A percentile compares a stretch with the other conserved stretches of the same genome.
Conservation (phyloP, 441 rosid genomes). For the Mallotus japonicus region DNA sequence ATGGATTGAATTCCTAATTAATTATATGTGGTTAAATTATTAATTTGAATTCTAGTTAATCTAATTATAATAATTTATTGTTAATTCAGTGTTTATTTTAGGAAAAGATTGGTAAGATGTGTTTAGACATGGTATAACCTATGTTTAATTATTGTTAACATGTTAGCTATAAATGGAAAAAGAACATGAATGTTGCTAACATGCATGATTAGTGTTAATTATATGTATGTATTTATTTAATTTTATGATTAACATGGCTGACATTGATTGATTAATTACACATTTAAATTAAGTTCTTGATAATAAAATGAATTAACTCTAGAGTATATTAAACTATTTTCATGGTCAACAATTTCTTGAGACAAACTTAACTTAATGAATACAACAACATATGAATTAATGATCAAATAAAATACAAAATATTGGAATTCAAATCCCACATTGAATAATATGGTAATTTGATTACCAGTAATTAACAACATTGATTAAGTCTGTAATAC, state of each 20-base stretch:
- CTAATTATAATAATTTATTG: background rate
- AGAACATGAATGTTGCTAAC: slow-evolving; percentile 3
- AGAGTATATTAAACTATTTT: background rate
- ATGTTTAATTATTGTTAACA: background rate
- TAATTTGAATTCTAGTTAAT: background rate
- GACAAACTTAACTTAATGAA: background rate
- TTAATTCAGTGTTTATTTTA: background rate
- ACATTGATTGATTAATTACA: background rate
- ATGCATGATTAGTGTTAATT: background rate
- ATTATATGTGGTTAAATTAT: background rate
- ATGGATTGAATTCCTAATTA: background rate
- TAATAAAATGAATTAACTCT: background rate
- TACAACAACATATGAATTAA: background rate
- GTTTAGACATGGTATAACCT: background rate
- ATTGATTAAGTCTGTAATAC: background rate
- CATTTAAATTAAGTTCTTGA: too few species aligned
- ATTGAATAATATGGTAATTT: background rate
- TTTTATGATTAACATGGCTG: background rate
- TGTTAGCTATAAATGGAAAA: background rate
- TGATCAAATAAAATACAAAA: background rate
- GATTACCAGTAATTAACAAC: background rate
- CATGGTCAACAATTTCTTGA: background rate
- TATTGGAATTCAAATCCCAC: background rate
- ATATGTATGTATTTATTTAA: background rate
- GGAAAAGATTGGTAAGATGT: background rate